Percentiles rank a stretch among this genome's conserved stretches.
Evolutionary conservation across 2,329 filamentous ascomycete species (phyloP).

Genomic region (Microascus cirrosus): DNA sequence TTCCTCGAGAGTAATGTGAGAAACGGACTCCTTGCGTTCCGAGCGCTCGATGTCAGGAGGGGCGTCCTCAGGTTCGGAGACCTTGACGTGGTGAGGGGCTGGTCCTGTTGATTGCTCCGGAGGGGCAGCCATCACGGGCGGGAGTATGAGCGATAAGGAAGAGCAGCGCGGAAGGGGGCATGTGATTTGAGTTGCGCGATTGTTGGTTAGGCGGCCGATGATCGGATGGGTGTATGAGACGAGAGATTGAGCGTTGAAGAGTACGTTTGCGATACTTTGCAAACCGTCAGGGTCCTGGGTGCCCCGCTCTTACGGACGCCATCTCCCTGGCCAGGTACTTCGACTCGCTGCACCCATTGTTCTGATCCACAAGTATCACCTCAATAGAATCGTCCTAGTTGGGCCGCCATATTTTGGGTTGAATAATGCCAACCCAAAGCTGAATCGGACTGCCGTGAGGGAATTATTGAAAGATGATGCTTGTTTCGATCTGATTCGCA

Average conservation of each 20-base stretch:
- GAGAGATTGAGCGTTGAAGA: not conserved
- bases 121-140: not conserved
- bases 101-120: not conserved
- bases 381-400: not conserved
- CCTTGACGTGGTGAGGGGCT: not conserved
- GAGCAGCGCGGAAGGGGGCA: not conserved
- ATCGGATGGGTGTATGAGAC: not conserved
- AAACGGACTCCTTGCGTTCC: not conserved
- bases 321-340: not conserved
- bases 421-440: not conserved
- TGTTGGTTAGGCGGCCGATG: not conserved
- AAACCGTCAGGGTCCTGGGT: no score
- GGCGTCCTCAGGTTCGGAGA: no score
- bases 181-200: not conserved
- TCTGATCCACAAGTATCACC: not conserved
- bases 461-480: not conserved
- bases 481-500: not conserved
- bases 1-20: conserved; percentile 35
- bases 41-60: no score
- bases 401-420: not conserved
- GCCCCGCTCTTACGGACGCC: not conserved
- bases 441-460: not conserved
- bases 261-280: no score
- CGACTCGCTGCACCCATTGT: no score
- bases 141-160: not conserved